Conservation (phyloP, 495 filamentous ascomycete species). For the Podospora pseudocomata region DNA sequence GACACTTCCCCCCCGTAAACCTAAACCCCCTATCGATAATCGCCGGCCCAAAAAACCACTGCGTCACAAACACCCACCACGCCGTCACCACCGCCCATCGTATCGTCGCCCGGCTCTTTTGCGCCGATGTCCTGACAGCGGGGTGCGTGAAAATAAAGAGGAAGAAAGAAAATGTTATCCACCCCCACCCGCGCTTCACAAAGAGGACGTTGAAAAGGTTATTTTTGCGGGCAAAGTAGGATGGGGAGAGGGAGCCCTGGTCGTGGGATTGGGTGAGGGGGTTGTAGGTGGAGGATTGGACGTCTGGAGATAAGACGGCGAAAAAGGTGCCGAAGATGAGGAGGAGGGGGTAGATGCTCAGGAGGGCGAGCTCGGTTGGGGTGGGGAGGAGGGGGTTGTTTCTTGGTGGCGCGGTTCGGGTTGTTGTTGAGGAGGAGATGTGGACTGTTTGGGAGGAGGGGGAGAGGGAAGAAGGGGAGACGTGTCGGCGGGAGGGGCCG, state of each 20-base stretch:
- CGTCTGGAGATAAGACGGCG: conserved; percentile 68
- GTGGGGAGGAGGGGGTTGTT: conserved; percentile 57
- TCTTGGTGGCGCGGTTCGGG: conserved; percentile 15
- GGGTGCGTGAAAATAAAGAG: conserved; percentile 60
- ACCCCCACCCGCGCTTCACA: conserved; percentile 92
- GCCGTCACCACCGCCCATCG: conserved; percentile 68
- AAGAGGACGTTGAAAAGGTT: conserved; percentile 90
- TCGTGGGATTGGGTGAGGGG: conserved; percentile 52
- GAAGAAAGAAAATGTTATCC: conserved; percentile 68
- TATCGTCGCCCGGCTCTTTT: conserved; percentile 49
- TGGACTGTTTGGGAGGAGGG: conserved; percentile 2
- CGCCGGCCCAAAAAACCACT: conserved; percentile 92
- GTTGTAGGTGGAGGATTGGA: conserved; percentile 57
- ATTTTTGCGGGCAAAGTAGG: conserved; percentile 87
- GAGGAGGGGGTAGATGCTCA: conserved; percentile 68
- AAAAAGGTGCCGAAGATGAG: conserved; percentile 78
- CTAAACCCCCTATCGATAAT: conserved; percentile 83
- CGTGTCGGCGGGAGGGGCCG: conserved; percentile 6
- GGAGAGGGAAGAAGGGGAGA: not conserved
- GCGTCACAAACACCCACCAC: conserved; percentile 78
- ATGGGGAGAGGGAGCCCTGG: conserved; percentile 56
- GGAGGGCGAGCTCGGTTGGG: conserved; percentile 56
- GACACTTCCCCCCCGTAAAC: conserved; percentile 78
- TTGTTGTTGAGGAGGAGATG: conserved; percentile 12
- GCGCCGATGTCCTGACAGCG: conserved; percentile 32